Conservation (phyloP, 176 grass and related monocot species). For the Hordeum marinum region DNA sequence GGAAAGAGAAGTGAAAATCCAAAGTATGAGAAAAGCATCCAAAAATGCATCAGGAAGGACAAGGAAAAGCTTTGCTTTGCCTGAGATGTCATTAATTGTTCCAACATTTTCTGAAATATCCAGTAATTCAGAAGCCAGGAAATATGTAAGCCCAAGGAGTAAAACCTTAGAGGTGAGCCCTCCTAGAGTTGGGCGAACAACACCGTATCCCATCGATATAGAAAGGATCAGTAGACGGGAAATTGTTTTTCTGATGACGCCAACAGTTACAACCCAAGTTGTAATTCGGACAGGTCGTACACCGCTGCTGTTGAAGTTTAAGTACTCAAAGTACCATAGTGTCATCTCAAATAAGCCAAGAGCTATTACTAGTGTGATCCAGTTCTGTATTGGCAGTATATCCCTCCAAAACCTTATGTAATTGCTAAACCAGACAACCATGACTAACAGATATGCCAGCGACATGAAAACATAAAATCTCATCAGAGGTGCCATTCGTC, state of each 20-base stretch:
- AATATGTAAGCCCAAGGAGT: slow-evolving; percentile 97
- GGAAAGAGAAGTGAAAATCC: slow-evolving; percentile 99
- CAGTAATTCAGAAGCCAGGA: slow-evolving; percentile 80
- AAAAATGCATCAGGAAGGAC: slow-evolving; percentile 96
- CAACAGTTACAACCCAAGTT: slow-evolving; percentile 98
- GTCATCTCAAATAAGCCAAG: slow-evolving; percentile 98
- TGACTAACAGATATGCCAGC: slow-evolving; percentile 65
- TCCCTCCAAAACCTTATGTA: slow-evolving; percentile 97
- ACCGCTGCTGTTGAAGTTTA: slow-evolving; percentile 89
- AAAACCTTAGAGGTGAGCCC: slow-evolving; percentile 94
- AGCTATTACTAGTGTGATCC: slow-evolving; percentile 89
- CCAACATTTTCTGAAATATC: slow-evolving; percentile 95
- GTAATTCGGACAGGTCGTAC: slow-evolving; percentile 88
- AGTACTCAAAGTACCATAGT: slow-evolving; percentile 96
- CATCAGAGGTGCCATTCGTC: slow-evolving; percentile 90
- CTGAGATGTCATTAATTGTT: slow-evolving; percentile 97
- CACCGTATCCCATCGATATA: slow-evolving; percentile 97
- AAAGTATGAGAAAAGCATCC: slow-evolving; percentile 96
- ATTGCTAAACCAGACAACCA: slow-evolving; percentile 80
- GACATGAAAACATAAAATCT: slow-evolving; percentile 94
- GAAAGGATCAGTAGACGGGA: slow-evolving; percentile 91
- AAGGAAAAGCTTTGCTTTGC: slow-evolving; percentile 87
- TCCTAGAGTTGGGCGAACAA: slow-evolving; percentile 91
- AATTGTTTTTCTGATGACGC: slow-evolving; percentile 87
- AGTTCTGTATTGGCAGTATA: slow-evolving; percentile 91